phyloP scores from a whole-genome alignment of 2,329 filamentous ascomycete species.

The Nothopassalora personata region DNA sequence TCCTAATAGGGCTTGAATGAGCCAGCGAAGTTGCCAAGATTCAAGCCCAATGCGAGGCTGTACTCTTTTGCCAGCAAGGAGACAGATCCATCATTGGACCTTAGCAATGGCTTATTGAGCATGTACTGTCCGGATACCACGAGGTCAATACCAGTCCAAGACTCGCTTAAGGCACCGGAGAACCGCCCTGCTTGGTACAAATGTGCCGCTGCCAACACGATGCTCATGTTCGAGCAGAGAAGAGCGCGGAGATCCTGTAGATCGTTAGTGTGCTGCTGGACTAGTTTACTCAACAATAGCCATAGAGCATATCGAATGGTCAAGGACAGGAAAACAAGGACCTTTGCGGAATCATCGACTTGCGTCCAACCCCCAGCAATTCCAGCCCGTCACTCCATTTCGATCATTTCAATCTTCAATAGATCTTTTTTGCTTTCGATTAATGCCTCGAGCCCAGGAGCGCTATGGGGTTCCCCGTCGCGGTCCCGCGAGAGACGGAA shows the following conservation, averaged over 20 bases:
- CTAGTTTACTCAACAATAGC: too few species aligned
- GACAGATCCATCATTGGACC: neutral
- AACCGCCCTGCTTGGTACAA: neutral
- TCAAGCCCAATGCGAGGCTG: neutral
- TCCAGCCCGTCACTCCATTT: too few species aligned
- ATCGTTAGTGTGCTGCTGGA: neutral
- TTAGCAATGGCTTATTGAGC: neutral
- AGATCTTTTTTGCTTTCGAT: too few species aligned
- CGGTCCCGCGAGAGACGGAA: neutral
- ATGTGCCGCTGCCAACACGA: neutral
- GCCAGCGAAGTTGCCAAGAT: neutral
- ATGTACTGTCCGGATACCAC: neutral
- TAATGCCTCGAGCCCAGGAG: too few species aligned
- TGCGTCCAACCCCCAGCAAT: too few species aligned
- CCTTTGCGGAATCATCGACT: too few species aligned
- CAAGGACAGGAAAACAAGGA: too few species aligned
- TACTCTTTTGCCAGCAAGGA: neutral
- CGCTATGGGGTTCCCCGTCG: too few species aligned
- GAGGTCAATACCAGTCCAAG: neutral
- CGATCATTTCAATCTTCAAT: too few species aligned
- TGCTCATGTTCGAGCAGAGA: neutral
- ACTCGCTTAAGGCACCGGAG: neutral
- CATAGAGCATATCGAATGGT: too few species aligned
- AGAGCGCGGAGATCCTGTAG: neutral
- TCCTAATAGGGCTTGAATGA: neutral